phyloP scores from a whole-genome alignment of 1,139 yeast species.

The Protomyces pachydermus region DNA sequence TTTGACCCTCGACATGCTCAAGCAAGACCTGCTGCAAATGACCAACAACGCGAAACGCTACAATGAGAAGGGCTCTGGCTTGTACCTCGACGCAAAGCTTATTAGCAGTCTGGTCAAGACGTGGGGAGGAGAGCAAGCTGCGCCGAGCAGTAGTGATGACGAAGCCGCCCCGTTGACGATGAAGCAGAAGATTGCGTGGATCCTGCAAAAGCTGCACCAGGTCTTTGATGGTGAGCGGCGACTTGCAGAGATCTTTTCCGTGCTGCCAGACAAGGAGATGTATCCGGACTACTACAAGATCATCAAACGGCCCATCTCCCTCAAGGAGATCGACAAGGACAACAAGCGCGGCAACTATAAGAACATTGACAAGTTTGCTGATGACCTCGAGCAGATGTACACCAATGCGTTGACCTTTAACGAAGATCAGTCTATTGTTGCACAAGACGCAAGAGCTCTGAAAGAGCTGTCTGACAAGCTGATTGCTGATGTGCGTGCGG shows the following conservation, averaged over 20 bases:
- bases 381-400: conserved; percentile 72
- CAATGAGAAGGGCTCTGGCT: conserved; percentile 83
- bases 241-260: conserved; percentile 49
- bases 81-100: conserved; percentile 67
- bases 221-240: conserved; percentile 38
- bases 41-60: conserved; percentile 80
- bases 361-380: conserved; percentile 56
- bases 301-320: conserved; percentile 42
- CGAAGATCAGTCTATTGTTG: conserved; percentile 81
- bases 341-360: conserved; percentile 47
- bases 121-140: conserved; percentile 15
- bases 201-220: conserved; percentile 8
- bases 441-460: conserved; percentile 65
- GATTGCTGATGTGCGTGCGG: conserved; percentile 14
- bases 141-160: conserved; percentile 4
- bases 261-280: conserved; percentile 65
- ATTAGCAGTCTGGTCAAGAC: conserved; percentile 21
- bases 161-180: conserved; percentile 12
- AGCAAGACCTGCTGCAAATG: conserved; percentile 70
- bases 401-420: conserved; percentile 81
- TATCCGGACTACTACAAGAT: conserved; percentile 79
- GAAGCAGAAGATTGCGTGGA: conserved; percentile 8
- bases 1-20: conserved; percentile 49
- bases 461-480: conserved; percentile 10
- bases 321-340: conserved; percentile 36